These are phyloP conservation scores for Gossypium australe DNA, from an alignment of 345 rosid genomes.

Conservation along the genomic window DNA sequence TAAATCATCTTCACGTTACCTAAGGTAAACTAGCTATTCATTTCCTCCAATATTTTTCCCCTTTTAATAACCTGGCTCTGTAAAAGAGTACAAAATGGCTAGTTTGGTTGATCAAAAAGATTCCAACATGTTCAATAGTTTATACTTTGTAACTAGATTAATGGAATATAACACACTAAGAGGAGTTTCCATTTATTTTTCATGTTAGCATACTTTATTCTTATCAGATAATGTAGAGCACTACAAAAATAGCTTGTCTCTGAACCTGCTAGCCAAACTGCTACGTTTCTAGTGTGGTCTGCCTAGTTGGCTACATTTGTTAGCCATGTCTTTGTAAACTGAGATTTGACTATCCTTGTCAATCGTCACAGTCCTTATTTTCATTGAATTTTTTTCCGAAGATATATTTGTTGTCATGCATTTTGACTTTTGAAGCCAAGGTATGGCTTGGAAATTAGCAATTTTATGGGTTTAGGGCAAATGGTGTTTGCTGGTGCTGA, in stretches of 20 bases:
- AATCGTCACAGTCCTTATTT: neutral
- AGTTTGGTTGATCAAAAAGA: neutral
- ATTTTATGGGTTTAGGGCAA: neutral
- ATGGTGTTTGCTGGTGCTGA: neutral
- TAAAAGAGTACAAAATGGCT: neutral
- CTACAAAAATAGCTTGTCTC: neutral
- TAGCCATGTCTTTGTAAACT: neutral
- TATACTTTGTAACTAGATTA: neutral
- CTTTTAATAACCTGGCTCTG: neutral
- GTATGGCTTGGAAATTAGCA: neutral
- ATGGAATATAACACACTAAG: neutral
- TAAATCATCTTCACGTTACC: slow-evolving; percentile 74
- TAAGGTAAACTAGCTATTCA: slow-evolving; percentile 42
- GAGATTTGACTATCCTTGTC: neutral
- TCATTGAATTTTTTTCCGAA: neutral
- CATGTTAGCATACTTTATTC: neutral
- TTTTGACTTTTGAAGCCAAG: neutral
- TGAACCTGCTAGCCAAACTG: neutral
- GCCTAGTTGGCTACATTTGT: neutral
- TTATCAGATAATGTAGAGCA: neutral
- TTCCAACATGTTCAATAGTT: neutral
- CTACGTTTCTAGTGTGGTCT: neutral
- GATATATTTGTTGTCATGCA: neutral
- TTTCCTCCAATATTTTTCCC: neutral
- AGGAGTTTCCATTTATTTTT: neutral